Evolutionary conservation across 306 rosid genomes (phyloP).

Genomic region (Hippophae gyantsensis): DNA sequence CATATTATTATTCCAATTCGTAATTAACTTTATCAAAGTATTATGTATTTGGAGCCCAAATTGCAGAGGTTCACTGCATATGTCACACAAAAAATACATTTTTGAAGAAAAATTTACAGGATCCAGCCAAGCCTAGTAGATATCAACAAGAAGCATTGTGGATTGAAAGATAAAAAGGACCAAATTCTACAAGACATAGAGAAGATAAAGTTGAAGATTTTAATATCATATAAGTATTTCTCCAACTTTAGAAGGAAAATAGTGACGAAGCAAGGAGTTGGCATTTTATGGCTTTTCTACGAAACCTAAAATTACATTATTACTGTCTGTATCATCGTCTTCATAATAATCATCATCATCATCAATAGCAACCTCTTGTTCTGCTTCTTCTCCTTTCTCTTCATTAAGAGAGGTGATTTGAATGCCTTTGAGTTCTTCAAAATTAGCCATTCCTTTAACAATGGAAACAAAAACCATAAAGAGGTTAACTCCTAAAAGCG

Average conservation of each 20-base stretch:
- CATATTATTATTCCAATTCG: no score
- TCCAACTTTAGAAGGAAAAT: slow-evolving; percentile 86
- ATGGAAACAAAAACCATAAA: no score
- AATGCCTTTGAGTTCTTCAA: slow-evolving; percentile 1
- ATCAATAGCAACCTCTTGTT: not conserved
- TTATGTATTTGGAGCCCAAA: slow-evolving; percentile 73
- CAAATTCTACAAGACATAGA: not conserved
- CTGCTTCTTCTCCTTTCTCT: slow-evolving; percentile 1
- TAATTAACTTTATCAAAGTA: not conserved
- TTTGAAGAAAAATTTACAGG: slow-evolving; percentile 65
- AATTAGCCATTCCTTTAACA: not conserved
- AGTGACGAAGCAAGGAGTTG: slow-evolving; percentile 47
- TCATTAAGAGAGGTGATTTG: not conserved
- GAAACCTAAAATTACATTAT: slow-evolving; percentile 50
- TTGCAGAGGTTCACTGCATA: slow-evolving; percentile 63
- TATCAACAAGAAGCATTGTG: not conserved
- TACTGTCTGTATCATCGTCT: slow-evolving; percentile 34
- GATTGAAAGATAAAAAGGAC: not conserved
- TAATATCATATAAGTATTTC: slow-evolving; percentile 53
- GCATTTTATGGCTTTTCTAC: slow-evolving; percentile 41
- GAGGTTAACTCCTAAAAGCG: no score
- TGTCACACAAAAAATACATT: slow-evolving; percentile 51
- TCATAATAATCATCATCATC: not conserved
- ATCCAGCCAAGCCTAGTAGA: slow-evolving; percentile 75
- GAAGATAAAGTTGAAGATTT: slow-evolving; percentile 7